Evolutionary conservation across 148 eudicot genomes (phyloP), one percentile per base, ranked within the genome.

Genomic region (Simmondsia chinensis): DNA sequence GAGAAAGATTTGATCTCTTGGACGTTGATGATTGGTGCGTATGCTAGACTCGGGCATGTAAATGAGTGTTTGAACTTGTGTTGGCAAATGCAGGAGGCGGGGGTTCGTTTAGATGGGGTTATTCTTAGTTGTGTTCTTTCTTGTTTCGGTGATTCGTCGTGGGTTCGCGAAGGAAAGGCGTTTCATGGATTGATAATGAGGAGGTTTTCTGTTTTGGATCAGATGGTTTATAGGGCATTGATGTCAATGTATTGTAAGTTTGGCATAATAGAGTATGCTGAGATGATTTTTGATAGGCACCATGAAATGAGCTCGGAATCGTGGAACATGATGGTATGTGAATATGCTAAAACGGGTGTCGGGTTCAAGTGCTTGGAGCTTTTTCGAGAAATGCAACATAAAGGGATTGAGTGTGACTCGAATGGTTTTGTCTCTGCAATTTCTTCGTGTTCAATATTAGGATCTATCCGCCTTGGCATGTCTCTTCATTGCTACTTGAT

Each of bases 171-270:
- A 64, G 94, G 82, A 30, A 80, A 66, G 73, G 70, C 68, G 2
- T 59, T 84, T 52, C 88, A 84, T 59, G 75, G 82, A 19, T 43
- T 71, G 17, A 59, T 84, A 26, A 10, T 69, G n/a, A 66, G 79
- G 60, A 70, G 71, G 66, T 55, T 53, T 45, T 68, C 38, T 64
- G 42, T 17, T 27, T 17, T 30, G 12, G 50, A 69, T 59, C 62
- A 64, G 39, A 66, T 71, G 30, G 71, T 77, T 44, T 15, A 39
- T 6, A 64, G 49, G 60, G 81, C 76, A 35, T 57, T 84, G 45
- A 23, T 80, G 34, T 74, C 88, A 5, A 80, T 80, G 88, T 84
- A 84, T 43, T 80, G 64, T 52, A 77, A 63, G 48, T 69, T 80
- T 59, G 79, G 79, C 32, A 51, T 52, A 45, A 22, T 67, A 44